Evolutionary conservation across 768 basidiomycete species (phyloP).

Genomic region (Tulasnella sp.): DNA sequence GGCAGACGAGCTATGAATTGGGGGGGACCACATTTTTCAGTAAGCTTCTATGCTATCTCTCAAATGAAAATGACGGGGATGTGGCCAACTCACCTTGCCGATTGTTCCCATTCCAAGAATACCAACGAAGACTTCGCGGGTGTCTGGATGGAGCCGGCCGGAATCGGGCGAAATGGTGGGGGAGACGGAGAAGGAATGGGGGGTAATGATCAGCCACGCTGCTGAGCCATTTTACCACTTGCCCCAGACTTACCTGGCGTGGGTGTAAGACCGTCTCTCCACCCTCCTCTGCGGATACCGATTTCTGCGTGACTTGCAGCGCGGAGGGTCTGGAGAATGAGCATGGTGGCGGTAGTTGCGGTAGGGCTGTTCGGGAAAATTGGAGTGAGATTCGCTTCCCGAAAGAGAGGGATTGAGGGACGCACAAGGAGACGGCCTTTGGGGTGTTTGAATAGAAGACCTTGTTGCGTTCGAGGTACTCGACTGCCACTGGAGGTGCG

Average conservation of each 20-base stretch:
- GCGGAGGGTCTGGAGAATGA: conserved; percentile 31
- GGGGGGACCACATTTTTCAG: neutral
- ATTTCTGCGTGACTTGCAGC: conserved; percentile 30
- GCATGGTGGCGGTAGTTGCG: conserved; percentile 29
- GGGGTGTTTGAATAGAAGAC: conserved; percentile 34
- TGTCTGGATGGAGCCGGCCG: conserved; percentile 23
- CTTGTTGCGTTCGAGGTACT: conserved; percentile 33
- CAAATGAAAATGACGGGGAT: conserved; percentile 5
- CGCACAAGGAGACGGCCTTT: conserved; percentile 30
- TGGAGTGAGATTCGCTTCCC: conserved; percentile 21
- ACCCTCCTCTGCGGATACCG: conserved; percentile 30
- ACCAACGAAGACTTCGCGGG: conserved; percentile 32
- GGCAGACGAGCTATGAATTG: conserved; percentile 16
- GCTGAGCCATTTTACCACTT: neutral
- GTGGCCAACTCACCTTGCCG: conserved; percentile 32
- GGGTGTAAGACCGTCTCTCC: conserved; percentile 25
- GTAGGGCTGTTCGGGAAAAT: conserved; percentile 24
- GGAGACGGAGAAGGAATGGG: no score
- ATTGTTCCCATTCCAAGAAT: conserved; percentile 40
- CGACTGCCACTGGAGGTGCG: conserved; percentile 34
- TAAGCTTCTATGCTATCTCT: neutral
- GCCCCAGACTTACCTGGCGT: conserved; percentile 22
- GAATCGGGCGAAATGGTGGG: conserved; percentile 8
- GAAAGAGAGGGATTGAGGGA: neutral
- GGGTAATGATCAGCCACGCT: neutral